Evolutionary conservation across 2,329 filamentous ascomycete species (phyloP), one percentile per base, ranked within the genome.

Genomic region (Cephalotrichum gorgonifer): DNA sequence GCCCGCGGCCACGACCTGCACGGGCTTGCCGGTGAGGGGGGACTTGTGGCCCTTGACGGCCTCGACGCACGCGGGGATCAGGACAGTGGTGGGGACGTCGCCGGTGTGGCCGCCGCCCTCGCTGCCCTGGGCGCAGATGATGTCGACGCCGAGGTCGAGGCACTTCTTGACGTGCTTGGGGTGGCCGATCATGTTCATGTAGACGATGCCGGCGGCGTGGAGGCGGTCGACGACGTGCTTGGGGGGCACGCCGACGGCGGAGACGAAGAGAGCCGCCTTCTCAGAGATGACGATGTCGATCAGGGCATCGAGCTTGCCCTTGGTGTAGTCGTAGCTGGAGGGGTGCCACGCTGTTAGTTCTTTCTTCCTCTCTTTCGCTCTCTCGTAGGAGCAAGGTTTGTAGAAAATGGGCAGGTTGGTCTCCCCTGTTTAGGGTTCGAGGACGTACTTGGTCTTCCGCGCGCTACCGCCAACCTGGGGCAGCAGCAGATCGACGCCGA

Each of bases 181-280:
- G 78, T 98, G 93, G 57, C 93, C 93, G 65, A 98, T 90, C 93
- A 98, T 98, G 83, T 98, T 98, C 93, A 97, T 97, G 78, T 94
- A 95, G 57, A 95, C 78, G 58, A 98, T 79, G 57, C 90, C 90
- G 61, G 81, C 73, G 63, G 81, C 79, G 79, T 98, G 93, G 43
- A 98, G 82, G 64, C 80, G 85, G 56, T 97, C 89, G 61, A 98
- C 89, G 51, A 96, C 84, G 58, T 78, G 73, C 70, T 87, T 88
- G 57, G 93, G 88, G 41, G 93, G 90, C 25, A 97, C 86, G 61
- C 93, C 93, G 65, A 98, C 89, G 60, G 93, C 93, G 47, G 88
- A 96, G 60, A 98, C 93, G 73, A 98, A 98, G 52, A 98, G 81
- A 68, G 83, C 90, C 53, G 89, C 86, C 56, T 88, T 88, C 49